Evolutionary conservation across 176 grass and related monocot genomes (phyloP).

Genomic region (Zoysia japonica): DNA sequence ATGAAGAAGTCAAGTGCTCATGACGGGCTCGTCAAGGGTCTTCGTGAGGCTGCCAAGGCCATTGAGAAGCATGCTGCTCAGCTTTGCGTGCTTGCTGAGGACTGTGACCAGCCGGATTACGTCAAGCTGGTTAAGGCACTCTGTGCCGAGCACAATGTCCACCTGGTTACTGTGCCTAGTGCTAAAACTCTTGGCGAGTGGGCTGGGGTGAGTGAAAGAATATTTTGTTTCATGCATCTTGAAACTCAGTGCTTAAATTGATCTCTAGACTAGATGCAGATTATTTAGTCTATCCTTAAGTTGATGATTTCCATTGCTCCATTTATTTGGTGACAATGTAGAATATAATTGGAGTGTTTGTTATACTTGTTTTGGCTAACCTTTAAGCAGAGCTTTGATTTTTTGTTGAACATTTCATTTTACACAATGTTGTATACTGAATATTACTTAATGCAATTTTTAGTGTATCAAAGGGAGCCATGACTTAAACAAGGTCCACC

Average conservation of each 20-base stretch:
- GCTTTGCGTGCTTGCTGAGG: conserved; percentile 58
- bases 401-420: neutral
- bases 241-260: neutral
- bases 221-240: neutral
- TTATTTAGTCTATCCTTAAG: neutral
- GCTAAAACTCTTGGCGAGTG: conserved; percentile 71
- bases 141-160: conserved; percentile 61
- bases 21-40: conserved; percentile 58
- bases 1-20: conserved; percentile 67
- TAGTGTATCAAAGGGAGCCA: neutral
- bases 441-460: neutral
- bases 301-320: neutral
- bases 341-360: neutral
- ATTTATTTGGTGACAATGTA: neutral
- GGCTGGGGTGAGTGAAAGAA: conserved; percentile 55
- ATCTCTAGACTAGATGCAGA: neutral
- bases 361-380: neutral
- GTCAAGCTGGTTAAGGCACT: conserved; percentile 56
- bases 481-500: neutral
- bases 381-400: neutral
- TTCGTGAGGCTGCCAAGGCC: conserved; percentile 58
- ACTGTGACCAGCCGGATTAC: conserved; percentile 69
- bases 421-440: too few relatives aligned
- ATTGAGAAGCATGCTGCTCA: conserved; percentile 68
- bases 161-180: conserved; percentile 59